Evolutionary conservation across 2,329 filamentous ascomycete genomes (phyloP), one percentile per base, ranked within the genome.

Genomic region (Fonsecaea multimorphosa): DNA sequence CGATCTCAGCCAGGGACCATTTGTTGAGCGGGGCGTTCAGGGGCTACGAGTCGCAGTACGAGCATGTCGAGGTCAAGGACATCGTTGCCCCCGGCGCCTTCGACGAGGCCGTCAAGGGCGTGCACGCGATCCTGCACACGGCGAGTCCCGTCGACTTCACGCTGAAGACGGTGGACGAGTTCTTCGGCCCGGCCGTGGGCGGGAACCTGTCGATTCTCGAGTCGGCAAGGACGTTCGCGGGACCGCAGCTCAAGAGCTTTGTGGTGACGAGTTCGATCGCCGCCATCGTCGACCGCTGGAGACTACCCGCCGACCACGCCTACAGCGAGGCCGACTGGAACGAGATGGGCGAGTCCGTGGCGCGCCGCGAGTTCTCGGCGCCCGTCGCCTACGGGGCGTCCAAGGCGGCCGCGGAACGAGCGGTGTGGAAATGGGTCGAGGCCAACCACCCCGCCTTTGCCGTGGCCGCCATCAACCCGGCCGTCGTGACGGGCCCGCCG

Each of bases 81-180:
- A 78, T 81, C 27, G 67, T 73, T 4, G 72, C 67, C 0, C 31
- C 70, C 0, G 74, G 74, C 1, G 78, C 78, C 8, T 81, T 79
- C 63, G 74, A 78, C 68, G 68, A 71, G 19, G 78, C 75, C 1
- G 74, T 80, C 19, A 71, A 74, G 40, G 78, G 74, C n/a, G 69
- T 69, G 14, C 60, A 73, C 32, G 64, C 46, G 8, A 68, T 72
- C 58, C 67, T 72, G 54, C 69, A 71, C 66, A 67, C 70, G 12
- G 70, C 71, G 0, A 69, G 68, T 14, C 71, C 71, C 11, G 61
- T 73, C 46, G 63, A 71, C 57, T 72, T 70, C 51, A 64, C 58
- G 0, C 61, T 72, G 36, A 67, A 22, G 22, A 72, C 52, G 14
- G 61, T 69, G n/a, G 70, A 73, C 11, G 70, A 38, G 31, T 73